Evolutionary conservation across 495 filamentous ascomycete genomes (phyloP).

Genomic region (Penicillium egyptiacum): DNA sequence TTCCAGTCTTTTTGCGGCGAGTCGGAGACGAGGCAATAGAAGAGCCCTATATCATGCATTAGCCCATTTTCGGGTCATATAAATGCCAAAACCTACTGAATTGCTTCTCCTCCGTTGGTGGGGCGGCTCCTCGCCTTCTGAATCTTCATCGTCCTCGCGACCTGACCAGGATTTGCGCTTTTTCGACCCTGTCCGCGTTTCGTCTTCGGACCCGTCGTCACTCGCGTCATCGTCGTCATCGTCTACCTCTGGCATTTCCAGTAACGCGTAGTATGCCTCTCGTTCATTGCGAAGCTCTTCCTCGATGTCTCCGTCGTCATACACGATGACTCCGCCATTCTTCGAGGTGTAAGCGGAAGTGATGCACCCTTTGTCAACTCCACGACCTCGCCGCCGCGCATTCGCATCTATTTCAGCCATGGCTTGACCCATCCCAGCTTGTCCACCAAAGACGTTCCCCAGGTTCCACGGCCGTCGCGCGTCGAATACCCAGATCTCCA

Average conservation of each 20-base stretch:
- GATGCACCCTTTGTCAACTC: constrained; percentile 66
- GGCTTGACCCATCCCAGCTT: constrained; percentile 46
- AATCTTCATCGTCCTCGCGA: constrained; percentile 66
- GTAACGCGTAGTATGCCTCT: constrained; percentile 76
- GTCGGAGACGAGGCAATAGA: constrained; percentile 52
- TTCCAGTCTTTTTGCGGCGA: constrained; percentile 36
- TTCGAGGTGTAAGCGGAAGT: constrained; percentile 69
- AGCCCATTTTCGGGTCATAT: constrained; percentile 9
- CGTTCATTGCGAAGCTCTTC: constrained; percentile 74
- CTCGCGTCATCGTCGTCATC: constrained; percentile 56
- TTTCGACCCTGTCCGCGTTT: constrained; percentile 41
- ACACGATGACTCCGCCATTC: constrained; percentile 82
- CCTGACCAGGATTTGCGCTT: constrained; percentile 88
- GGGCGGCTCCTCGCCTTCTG: constrained; percentile 66
- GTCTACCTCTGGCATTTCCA: constrained; percentile 87
- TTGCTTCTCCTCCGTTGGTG: constrained; percentile 81
- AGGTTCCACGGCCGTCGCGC: constrained; percentile 92
- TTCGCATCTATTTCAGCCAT: constrained; percentile 52
- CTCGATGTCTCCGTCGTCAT: constrained; percentile 95
- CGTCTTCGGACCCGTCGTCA: constrained; percentile 48
- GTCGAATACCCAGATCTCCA: constrained; percentile 95
- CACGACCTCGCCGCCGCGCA: constrained; percentile 47
- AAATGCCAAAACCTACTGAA: constrained; percentile 57
- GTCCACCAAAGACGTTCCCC: constrained; percentile 84
- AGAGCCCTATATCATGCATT: constrained; percentile 54